Conservation (phyloP, 169 alveolate genomes). For the Condylostoma magnum region DNA sequence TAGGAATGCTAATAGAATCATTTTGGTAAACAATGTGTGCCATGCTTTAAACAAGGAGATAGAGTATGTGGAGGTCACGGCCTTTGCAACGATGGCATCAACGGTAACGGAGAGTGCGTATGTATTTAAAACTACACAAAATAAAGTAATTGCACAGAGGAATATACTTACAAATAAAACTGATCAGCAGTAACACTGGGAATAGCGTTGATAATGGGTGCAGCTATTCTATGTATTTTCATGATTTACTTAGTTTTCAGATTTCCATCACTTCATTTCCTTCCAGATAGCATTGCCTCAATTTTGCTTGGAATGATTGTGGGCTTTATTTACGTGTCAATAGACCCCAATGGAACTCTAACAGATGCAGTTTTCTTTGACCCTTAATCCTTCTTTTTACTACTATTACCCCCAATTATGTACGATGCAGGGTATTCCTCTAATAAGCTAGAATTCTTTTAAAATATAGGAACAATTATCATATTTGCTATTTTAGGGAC, state of each 20-base stretch:
- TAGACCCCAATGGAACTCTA: not conserved
- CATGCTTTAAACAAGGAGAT: constrained; percentile 19
- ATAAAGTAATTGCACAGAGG: constrained; percentile 18
- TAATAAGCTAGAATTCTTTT: constrained; percentile 31
- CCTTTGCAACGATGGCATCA: constrained; percentile 35
- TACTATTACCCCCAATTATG: constrained; percentile 49
- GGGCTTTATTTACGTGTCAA: constrained; percentile 13
- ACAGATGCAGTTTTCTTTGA: constrained; percentile 23
- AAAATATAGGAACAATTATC: constrained; percentile 36
- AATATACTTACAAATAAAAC: not conserved
- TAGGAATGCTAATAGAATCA: constrained; percentile 14
- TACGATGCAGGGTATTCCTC: constrained; percentile 47
- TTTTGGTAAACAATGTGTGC: constrained; percentile 27
- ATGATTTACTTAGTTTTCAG: constrained; percentile 5
- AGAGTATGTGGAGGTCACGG: constrained; percentile 41
- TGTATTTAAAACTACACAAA: constrained; percentile 16
- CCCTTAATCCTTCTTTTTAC: constrained; percentile 37
- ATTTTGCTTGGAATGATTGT: constrained; percentile 32
- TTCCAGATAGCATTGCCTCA: constrained; percentile 39
- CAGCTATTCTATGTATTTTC: constrained; percentile 30
- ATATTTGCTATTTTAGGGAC: constrained; percentile 46
- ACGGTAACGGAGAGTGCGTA: constrained; percentile 34
- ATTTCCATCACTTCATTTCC: not conserved
- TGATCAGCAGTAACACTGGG: constrained; percentile 17
- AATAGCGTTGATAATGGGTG: constrained; percentile 6